Conservation (phyloP, 768 basidiomycete species). For the Pisolithus orientalis region DNA sequence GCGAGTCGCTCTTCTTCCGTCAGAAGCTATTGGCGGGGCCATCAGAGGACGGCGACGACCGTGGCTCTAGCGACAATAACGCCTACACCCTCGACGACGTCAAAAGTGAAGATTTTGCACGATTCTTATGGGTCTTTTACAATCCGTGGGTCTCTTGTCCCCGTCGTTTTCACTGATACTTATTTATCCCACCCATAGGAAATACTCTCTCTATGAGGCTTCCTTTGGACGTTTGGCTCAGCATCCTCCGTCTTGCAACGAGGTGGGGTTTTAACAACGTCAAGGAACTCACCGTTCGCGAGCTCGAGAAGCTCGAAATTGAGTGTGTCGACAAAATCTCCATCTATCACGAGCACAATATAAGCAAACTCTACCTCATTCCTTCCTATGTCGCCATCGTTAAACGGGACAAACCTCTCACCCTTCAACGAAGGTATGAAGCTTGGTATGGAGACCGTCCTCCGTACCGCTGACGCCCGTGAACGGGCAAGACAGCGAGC, state of each 20-base stretch:
- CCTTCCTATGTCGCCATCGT: conserved; percentile 31
- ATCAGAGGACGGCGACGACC: conserved; percentile 24
- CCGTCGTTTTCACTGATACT: not conserved
- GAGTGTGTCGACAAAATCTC: conserved; percentile 31
- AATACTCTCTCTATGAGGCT: conserved; percentile 35
- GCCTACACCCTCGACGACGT: conserved; percentile 42
- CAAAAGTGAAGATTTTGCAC: conserved; percentile 43
- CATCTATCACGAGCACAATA: conserved; percentile 31
- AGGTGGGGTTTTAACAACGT: conserved; percentile 37
- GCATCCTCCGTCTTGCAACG: conserved; percentile 33
- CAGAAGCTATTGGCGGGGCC: conserved; percentile 26
- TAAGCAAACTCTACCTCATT: conserved; percentile 31
- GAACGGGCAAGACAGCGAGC: conserved; percentile 33
- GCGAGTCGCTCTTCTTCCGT: conserved; percentile 49
- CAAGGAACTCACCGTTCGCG: conserved; percentile 32
- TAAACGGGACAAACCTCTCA: conserved; percentile 30
- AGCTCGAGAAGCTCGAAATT: conserved; percentile 33
- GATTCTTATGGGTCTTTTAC: conserved; percentile 59
- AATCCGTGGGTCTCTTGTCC: conserved; percentile 41
- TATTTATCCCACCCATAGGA: conserved; percentile 13
- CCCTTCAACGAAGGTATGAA: conserved; percentile 34
- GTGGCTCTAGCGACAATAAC: conserved; percentile 34
- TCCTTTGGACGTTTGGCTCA: conserved; percentile 35
- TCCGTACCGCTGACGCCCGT: conserved; percentile 33
- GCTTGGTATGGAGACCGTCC: conserved; percentile 35